A percentile compares a stretch with the other conserved stretches of the same genome.
Conservation (phyloP, 139 green algal species). For the Trebouxia sp. region DNA sequence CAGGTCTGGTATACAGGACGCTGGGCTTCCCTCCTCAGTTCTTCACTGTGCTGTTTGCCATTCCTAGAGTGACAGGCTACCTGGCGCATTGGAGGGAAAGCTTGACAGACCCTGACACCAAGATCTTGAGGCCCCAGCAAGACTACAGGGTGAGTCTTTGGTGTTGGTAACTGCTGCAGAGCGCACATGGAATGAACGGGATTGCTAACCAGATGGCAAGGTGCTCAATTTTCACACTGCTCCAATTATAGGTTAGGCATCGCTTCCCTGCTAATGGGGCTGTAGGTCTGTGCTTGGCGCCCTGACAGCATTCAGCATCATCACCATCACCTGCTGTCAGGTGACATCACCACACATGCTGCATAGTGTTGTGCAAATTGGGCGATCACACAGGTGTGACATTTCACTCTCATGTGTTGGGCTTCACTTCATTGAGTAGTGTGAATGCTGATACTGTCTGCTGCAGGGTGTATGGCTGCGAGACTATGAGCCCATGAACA, state of each 20-base stretch:
- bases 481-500: conserved; percentile 66
- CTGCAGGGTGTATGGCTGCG: conserved; percentile 87
- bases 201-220: too few relatives aligned
- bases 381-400: not conserved
- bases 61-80: conserved; percentile 93
- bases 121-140: conserved; percentile 98
- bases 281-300: not conserved
- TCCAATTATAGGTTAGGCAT: too few relatives aligned
- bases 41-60: conserved; percentile 99
- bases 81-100: conserved; percentile 97
- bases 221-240: too few relatives aligned
- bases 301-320: not conserved
- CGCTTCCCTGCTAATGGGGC: too few relatives aligned
- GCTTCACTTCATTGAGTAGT: not conserved
- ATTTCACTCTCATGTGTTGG: not conserved
- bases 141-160: conserved; percentile 70
- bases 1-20: conserved; percentile 83
- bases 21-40: conserved; percentile 98
- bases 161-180: too few relatives aligned
- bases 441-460: not conserved
- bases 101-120: conserved; percentile 92
- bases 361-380: not conserved
- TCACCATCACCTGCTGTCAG: not conserved
- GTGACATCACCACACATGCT: not conserved
- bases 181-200: not conserved